These are phyloP conservation scores for Pichia manshurica DNA, from an alignment of 805 yeast species.

Conservation along the genomic window DNA sequence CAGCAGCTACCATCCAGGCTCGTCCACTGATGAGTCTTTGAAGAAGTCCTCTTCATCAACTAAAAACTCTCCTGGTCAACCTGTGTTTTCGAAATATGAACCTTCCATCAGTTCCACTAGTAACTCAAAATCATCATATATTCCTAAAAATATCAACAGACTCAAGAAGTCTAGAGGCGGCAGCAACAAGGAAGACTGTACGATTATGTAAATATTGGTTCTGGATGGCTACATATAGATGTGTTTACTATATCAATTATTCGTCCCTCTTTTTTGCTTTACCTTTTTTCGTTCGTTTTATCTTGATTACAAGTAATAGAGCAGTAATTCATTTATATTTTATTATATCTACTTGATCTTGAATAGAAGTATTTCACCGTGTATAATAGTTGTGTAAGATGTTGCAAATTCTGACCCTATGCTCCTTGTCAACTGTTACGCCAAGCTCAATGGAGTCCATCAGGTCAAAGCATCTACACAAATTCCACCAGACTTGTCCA, in stretches of 20 bases:
- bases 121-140: constrained; percentile 3
- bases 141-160: constrained; percentile 12
- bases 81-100: background rate
- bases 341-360: too few relatives aligned
- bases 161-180: constrained; percentile 13
- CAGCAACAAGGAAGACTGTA: constrained; percentile 26
- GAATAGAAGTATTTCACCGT: too few relatives aligned
- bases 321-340: too few relatives aligned
- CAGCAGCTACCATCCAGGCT: constrained; percentile 1
- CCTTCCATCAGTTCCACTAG: background rate
- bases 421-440: constrained; percentile 1
- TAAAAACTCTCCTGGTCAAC: background rate
- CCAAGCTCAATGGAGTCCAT: constrained; percentile 10
- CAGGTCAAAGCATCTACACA: constrained; percentile 7
- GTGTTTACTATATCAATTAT: background rate
- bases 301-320: too few relatives aligned
- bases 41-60: constrained; percentile 1
- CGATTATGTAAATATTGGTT: constrained; percentile 25
- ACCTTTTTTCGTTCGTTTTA: background rate
- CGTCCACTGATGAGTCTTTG: background rate
- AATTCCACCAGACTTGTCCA: constrained; percentile 1
- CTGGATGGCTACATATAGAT: background rate
- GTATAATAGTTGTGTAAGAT: constrained; percentile 15
- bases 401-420: constrained; percentile 1
- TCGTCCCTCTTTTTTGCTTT: too few relatives aligned